Evolutionary conservation across 768 basidiomycete species (phyloP).

Genomic region (Mycena latifolia): DNA sequence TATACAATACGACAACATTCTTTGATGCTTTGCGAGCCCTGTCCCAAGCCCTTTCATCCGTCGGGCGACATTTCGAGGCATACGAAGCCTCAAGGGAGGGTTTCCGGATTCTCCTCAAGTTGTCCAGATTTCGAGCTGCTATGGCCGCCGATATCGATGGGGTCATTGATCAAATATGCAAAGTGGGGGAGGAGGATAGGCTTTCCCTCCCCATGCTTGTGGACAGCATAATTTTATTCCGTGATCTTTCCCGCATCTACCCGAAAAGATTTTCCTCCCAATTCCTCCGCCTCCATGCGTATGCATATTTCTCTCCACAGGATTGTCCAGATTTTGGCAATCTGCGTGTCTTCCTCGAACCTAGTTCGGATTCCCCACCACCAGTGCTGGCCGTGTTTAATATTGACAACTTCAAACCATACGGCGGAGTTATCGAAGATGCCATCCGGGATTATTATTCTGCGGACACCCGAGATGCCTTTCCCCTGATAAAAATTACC

Average conservation of each 20-base stretch:
- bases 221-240: neutral
- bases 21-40: neutral
- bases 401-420: neutral
- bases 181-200: neutral
- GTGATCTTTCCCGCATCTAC: neutral
- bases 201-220: constrained; percentile 2
- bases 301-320: neutral
- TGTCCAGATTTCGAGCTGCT: neutral
- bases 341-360: constrained; percentile 11
- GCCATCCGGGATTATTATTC: neutral
- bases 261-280: neutral
- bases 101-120: neutral
- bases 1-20: neutral
- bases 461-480: neutral
- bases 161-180: constrained; percentile 7
- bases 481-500: neutral
- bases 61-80: neutral
- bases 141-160: no score
- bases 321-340: neutral
- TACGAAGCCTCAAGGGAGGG: neutral
- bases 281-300: constrained; percentile 11
- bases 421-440: neutral
- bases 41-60: neutral
- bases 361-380: neutral
- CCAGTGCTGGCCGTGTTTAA: neutral